Evolutionary conservation across 2,329 filamentous ascomycete genomes (phyloP).

Genomic region (Juglanconis sp.): DNA sequence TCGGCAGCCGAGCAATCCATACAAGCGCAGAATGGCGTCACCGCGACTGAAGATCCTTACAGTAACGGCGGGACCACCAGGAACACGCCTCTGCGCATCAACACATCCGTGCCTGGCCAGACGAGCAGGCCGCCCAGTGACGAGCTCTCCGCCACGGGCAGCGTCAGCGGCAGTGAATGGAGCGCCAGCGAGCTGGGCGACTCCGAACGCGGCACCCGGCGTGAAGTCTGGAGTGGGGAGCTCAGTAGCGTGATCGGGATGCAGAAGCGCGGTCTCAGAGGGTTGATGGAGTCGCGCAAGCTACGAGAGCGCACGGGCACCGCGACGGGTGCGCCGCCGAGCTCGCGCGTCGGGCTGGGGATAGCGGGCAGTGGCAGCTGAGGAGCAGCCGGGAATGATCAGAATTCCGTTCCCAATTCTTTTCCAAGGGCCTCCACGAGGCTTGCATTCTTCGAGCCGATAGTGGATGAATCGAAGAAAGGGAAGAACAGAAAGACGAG

Average conservation of each 20-base stretch:
- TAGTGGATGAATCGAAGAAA: background rate
- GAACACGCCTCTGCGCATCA: conserved; percentile 44
- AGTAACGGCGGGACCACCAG: conserved; percentile 27
- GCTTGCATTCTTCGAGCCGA: background rate
- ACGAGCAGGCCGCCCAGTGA: conserved; percentile 40
- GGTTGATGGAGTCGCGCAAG: conserved; percentile 89
- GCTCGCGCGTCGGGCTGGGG: conserved; percentile 12
- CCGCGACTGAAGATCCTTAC: conserved; percentile 30
- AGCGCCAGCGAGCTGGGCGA: conserved; percentile 50
- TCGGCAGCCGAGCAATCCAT: background rate
- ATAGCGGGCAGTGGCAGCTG: conserved; percentile 16
- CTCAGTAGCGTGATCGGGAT: conserved; percentile 88
- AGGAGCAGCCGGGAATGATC: background rate
- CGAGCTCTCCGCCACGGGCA: conserved; percentile 48
- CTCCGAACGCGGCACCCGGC: conserved; percentile 42
- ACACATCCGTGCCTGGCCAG: conserved; percentile 38
- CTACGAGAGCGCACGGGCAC: conserved; percentile 70
- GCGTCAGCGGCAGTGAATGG: conserved; percentile 53
- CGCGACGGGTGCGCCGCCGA: conserved; percentile 21
- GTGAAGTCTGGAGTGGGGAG: conserved; percentile 77
- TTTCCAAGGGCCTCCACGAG: background rate
- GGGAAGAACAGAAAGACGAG: background rate
- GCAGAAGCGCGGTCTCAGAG: conserved; percentile 87
- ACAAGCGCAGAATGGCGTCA: conserved; percentile 28
- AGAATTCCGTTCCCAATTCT: background rate